Base-by-base conservation (phyloP, 1,284 basidiomycete species). In the Cryptococcus sp. region DNA sequence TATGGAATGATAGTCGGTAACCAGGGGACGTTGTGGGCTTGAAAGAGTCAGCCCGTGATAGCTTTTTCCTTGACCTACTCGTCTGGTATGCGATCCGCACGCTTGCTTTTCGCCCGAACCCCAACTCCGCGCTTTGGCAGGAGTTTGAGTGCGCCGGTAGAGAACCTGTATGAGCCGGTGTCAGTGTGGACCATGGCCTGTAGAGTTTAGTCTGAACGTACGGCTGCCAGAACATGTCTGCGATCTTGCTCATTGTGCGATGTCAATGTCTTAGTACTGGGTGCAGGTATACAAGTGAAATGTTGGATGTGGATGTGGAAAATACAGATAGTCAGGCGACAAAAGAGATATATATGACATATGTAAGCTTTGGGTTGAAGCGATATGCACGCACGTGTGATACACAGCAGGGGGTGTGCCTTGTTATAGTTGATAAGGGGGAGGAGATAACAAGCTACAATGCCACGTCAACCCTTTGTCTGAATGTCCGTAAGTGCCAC, bases 1-100 rank as follows among this genome's bases (percentile, higher is more conserved):
- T 61, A 76, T 77, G 6, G 76, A 68, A 49, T 78, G 74, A 52
- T 78, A 77, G 55, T 75, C 73, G 22, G 69, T 65, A 38, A 75
- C 59, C 11, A 74, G 61, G 7, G 70, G 71, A 50, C 67, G 64
- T 23, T 62, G 47, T 15, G 65, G 59, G 40, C 65, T 69, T 34
- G 53, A 19, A 16, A 20, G 34, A 10, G 16, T n/a, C 26, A 52
- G 45, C 19, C 29, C 3, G 10, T 22, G 17, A 34, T 17, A 19
- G 5, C 29, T 19, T 22, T 2, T 22, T 20, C 6, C 26, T 16
- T 5, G 41, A 69, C 74, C 53, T 52, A 75, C 75, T 67, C 61
- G 46, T 78, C 76, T 8, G 76, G 76, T 10, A 77, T 73, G 37
- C 70, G 50, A 58, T 78, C 75, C 15, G 71, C 72, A 40, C 77